Conservation (phyloP, 2,329 filamentous ascomycete species). For the Chlorencoelia australis region DNA sequence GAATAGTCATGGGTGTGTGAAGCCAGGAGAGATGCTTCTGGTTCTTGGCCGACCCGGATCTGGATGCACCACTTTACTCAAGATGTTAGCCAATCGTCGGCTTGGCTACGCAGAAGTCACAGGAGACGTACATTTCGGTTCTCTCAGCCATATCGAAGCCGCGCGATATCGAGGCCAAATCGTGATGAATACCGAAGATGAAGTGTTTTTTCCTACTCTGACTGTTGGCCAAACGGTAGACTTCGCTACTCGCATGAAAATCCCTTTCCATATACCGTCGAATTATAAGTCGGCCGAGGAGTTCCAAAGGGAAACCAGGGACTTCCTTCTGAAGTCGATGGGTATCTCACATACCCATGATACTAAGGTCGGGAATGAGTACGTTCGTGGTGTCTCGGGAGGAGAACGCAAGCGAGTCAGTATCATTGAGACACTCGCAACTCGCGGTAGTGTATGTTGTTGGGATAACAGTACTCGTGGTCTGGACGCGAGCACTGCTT, state of each 20-base stretch:
- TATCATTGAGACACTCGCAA: conserved; percentile 39
- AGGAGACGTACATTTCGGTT: conserved; percentile 49
- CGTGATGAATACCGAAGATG: conserved; percentile 43
- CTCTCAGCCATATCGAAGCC: conserved; percentile 32
- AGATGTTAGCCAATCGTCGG: conserved; percentile 55
- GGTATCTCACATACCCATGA: conserved; percentile 46
- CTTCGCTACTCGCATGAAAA: conserved; percentile 46
- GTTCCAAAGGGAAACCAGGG: conserved; percentile 29
- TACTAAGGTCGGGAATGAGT: conserved; percentile 48
- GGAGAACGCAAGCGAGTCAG: conserved; percentile 52
- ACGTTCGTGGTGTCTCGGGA: conserved; percentile 51
- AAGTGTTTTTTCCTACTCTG: conserved; percentile 40
- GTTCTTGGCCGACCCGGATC: conserved; percentile 59
- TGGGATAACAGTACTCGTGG: conserved; percentile 61
- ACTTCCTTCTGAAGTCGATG: conserved; percentile 24
- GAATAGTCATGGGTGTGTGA: conserved; percentile 56
- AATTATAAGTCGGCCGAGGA: conserved; percentile 38
- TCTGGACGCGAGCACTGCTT: conserved; percentile 57
- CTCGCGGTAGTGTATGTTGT: conserved; percentile 39
- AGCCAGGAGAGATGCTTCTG: conserved; percentile 62
- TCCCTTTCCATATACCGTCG: conserved; percentile 31
- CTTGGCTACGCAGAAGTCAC: conserved; percentile 46
- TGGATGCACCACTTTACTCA: conserved; percentile 63
- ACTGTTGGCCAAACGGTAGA: conserved; percentile 43
- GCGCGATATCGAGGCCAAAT: conserved; percentile 45